Evolutionary conservation across 176 grass and related monocot species (phyloP), one percentile per base, ranked within the genome.

Genomic region (Rhynchospora breviuscula): DNA sequence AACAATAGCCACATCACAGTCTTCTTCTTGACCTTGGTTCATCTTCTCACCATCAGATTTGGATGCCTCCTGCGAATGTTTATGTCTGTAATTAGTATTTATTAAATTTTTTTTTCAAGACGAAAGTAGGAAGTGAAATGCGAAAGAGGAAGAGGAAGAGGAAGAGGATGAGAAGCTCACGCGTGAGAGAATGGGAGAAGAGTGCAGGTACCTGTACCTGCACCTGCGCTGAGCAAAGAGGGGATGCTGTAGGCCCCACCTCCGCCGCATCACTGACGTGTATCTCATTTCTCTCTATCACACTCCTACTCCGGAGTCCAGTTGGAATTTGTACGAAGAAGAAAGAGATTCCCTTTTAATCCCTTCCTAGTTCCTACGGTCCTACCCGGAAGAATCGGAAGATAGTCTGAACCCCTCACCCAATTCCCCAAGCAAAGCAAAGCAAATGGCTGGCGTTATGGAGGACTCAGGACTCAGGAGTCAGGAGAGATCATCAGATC

Each of bases 1-100:
- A n/a, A 95, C 87, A 9, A 99, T 89, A 11, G 96, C 86, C n/a
- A 99, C 77, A 44, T 99, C 93, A 44, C 85, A 91, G 70, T 87
- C 85, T 10, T 89, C 83, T 13, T 18, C 11, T 56, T 54, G 31
- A 8, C 40, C 46, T 86, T 92, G n/a, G n/a, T n/a, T n/a, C n/a
- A n/a, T n/a, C n/a, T n/a, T n/a, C n/a, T n/a, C 56, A 18, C 12
- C 79, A 80, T 15, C 85, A 61, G 47, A 52, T 15, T 88, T 83
- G n/a, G 64, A 74, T 44, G 82, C 12, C 7, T 68, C 62, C 80
- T 82, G 10, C 8, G 51, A 66, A 18, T 2, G 13, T 40, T 40
- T 8, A 74, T 12, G 12, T 26, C 2, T 8, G 21, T 6, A 51
- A 49, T n/a, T n/a, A n/a, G n/a, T n/a, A n/a, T n/a, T n/a, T n/a